Base-by-base conservation (phyloP, 2,329 filamentous ascomycete genomes). In the Tolypocladium pustulatum region DNA sequence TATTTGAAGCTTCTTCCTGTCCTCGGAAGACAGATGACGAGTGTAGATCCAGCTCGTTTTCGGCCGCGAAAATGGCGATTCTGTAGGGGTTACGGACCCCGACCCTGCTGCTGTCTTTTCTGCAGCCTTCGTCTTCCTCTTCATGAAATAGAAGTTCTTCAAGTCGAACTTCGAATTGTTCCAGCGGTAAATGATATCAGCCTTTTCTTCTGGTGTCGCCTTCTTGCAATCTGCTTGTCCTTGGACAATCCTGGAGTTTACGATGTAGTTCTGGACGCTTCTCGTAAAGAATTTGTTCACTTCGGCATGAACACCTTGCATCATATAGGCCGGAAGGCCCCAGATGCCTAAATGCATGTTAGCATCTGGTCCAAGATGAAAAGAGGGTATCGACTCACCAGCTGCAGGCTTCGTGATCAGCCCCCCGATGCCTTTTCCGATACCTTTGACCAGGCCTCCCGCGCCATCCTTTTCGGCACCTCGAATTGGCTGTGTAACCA, bases 351-450 rank as follows among this genome's bases (percentile, higher is more conserved):
- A 32, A 52, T 5, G 20, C 30, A 58, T 61, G 38, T 37, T 37
- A 59, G 58, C 27, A 27, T 37, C 27, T 37, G 15, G 13, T 27
- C 17, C 32, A 34, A 34, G 32, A 34, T 9, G 30, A 37, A 34
- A 22, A 22, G 37, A 25, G 20, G 20, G n/a, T 8, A 7, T 6
- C n/a, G 20, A 72, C 81, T 72, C 72, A 85, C 85, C 90, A 60
- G 89, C 90, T 59, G 86, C 83, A n/a, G 91, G 89, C 69, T 96
- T 96, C 25, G 94, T 74, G 1, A 94, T 78, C 2, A 95, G 70
- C 0, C 92, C 92, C 5, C 90, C 90, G 43, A 96, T 81, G 0
- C 91, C 92, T 68, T 90, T 94, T 0, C 88, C 91, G 52, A 96
- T 78, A 0, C 90, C 90, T 70, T 92, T 93, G 15, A 91, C 67